Evolutionary conservation across 139 green algal species (phyloP), one percentile per base, ranked within the genome.

Genomic region (Picochlorum sp.): DNA sequence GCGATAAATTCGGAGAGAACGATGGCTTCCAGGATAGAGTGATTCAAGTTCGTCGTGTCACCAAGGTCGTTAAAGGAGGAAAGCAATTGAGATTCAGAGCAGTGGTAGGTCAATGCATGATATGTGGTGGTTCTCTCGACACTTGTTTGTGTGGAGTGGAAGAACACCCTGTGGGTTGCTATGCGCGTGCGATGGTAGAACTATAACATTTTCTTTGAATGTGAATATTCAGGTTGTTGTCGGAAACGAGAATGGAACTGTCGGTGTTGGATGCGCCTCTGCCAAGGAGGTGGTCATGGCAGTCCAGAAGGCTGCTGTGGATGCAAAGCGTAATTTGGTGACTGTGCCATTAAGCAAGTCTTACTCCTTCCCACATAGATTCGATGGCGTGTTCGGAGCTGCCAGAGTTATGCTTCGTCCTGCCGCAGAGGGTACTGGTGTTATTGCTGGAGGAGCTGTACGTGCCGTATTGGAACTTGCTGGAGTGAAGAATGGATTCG

Each of bases 51-150:
- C 72, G 51, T 4, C 82, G 92, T 18, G 92, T 98, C 4, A 96
- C 88, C 65, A 98, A 97, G 85, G 90, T 97, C 52, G 77, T 90
- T 6, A 94, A 94, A 71, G 87, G 86, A 41, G 92, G 92, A 71
- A 97, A 96, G 77, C 78, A 94, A 67, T 84, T 97, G 68, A 75
- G 77, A 65, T 98, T 98, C 87, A 62, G 77, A 49, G 73, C 67
- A n/a, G 67, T 75, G 45, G 73, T 77, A 64, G 64, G 70, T 54
- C n/a, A 54, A 54, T 54, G 11, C 47, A 54, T 54, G 47, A 23
- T 54, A 20, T 54, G 47, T 54, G 18, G 18, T 54, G 16, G 1
- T 23, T 23, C 45, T 18, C 45, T 51, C 15, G 15, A 15, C 14
- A 18, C 45, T 18, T 51, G 45, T 51, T 6, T 18, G 45, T 51